phyloP scores from a whole-genome alignment of 768 basidiomycete genomes.

The Tulasnella sp. region DNA sequence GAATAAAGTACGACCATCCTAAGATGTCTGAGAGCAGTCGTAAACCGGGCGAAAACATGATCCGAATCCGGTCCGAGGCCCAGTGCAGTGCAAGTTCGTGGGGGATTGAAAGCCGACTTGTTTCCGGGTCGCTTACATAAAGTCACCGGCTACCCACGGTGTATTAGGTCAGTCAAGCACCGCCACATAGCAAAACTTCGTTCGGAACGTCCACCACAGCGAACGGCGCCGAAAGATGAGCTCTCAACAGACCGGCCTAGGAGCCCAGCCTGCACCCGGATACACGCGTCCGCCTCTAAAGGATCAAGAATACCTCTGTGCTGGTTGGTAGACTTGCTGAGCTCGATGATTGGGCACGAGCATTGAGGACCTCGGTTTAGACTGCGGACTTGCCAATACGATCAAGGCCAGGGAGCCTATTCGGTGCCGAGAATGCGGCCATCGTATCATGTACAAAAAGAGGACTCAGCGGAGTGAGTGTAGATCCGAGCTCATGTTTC shows the following conservation, averaged over 20 bases:
- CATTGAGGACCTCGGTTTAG: conserved; percentile 30
- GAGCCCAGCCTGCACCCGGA: conserved; percentile 10
- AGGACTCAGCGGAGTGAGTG: conserved; percentile 81
- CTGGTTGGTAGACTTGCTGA: conserved; percentile 40
- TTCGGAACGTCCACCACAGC: not conserved
- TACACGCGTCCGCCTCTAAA: conserved; percentile 28
- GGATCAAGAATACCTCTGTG: conserved; percentile 80
- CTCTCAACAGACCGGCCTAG: conserved; percentile 17
- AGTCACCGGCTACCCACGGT: not conserved
- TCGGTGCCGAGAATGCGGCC: conserved; percentile 92
- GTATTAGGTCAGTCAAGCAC: not conserved
- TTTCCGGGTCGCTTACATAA: not conserved
- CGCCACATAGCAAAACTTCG: not conserved
- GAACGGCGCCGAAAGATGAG: not conserved
- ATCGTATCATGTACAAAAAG: conserved; percentile 99
- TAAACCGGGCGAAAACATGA: not conserved
- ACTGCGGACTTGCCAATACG: conserved; percentile 87
- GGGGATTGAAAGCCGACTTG: not conserved
- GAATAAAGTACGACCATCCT: conserved; percentile 19
- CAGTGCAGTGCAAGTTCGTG: not conserved
- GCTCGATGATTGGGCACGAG: not conserved
- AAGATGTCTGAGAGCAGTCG: conserved; percentile 10
- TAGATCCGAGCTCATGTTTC: conserved; percentile 1
- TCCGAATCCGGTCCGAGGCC: not conserved
- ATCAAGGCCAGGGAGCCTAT: conserved; percentile 88